These are phyloP conservation scores for Monosporascus cannonballus DNA, from an alignment of 2,329 filamentous ascomycete genomes.

Conservation along the genomic window DNA sequence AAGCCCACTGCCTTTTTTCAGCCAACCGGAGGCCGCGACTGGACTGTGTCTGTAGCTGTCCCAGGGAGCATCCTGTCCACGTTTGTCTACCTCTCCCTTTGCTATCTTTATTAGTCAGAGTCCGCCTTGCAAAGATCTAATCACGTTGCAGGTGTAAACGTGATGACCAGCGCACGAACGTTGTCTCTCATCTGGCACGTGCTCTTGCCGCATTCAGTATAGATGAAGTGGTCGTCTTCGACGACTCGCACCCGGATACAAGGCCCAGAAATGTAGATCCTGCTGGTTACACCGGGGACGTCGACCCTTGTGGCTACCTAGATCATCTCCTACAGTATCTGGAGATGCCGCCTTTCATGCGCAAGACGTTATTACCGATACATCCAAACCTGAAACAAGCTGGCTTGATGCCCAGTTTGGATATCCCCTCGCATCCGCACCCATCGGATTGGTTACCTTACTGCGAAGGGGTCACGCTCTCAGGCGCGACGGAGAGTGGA, in stretches of 20 bases:
- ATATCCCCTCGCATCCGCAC: conserved; percentile 79
- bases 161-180: conserved; percentile 67
- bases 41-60: conserved; percentile 72
- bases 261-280: conserved; percentile 44
- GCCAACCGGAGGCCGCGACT: conserved; percentile 56
- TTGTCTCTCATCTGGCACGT: conserved; percentile 71
- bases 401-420: conserved; percentile 67
- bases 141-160: conserved; percentile 52
- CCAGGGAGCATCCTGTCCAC: conserved; percentile 73
- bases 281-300: conserved; percentile 58
- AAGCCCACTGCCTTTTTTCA: conserved; percentile 66
- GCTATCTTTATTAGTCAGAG: background rate
- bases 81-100: conserved; percentile 36
- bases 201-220: conserved; percentile 77
- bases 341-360: conserved; percentile 78
- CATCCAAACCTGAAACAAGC: conserved; percentile 73
- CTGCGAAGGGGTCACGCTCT: conserved; percentile 67
- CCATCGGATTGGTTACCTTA: conserved; percentile 73
- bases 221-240: conserved; percentile 78
- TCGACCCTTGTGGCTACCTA: conserved; percentile 74
- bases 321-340: conserved; percentile 74
- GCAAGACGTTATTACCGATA: conserved; percentile 67
- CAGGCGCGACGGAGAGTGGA: conserved; percentile 34
- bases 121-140: conserved; percentile 4
- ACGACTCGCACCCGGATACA: conserved; percentile 53